Evolutionary conservation across 495 filamentous ascomycete genomes (phyloP).

Genomic region (Penicillium chermesinum): DNA sequence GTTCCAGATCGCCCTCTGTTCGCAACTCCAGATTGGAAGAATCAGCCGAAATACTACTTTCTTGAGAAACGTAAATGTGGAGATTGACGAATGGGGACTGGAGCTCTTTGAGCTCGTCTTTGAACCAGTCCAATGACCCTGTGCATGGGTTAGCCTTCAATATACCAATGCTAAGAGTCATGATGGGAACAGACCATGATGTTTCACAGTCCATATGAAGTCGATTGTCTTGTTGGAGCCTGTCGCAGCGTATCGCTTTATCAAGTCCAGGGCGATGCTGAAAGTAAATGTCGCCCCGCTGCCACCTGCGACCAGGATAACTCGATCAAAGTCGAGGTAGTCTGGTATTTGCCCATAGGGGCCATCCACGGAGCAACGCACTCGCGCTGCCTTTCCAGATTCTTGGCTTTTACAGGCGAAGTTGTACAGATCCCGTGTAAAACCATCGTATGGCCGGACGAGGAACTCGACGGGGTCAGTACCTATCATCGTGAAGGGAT

Average conservation of each 20-base stretch:
- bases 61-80: constrained; percentile 5
- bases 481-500: constrained; percentile 60
- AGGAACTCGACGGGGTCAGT: constrained; percentile 47
- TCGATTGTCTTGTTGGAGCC: constrained; percentile 10
- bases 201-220: constrained; percentile 16
- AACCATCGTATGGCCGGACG: constrained; percentile 51
- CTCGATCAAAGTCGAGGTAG: constrained; percentile 51
- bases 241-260: constrained; percentile 1
- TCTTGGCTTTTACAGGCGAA: constrained; percentile 45
- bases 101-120: constrained; percentile 10
- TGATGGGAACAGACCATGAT: constrained; percentile 1
- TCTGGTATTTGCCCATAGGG: constrained; percentile 54
- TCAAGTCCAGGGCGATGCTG: constrained; percentile 10
- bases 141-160: not conserved
- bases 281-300: constrained; percentile 53
- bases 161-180: no score
- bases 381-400: constrained; percentile 31
- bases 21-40: not conserved
- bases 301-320: constrained; percentile 55
- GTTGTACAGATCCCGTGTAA: constrained; percentile 49
- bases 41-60: not conserved
- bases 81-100: constrained; percentile 8
- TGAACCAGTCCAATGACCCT: constrained; percentile 16
- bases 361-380: constrained; percentile 52
- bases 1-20: constrained; percentile 1